Percentiles rank a stretch among this genome's conserved stretches.
These are phyloP conservation scores for Groenewaldozyma tartarivorans DNA, from an alignment of 805 yeast genomes.

Conservation along the genomic window DNA sequence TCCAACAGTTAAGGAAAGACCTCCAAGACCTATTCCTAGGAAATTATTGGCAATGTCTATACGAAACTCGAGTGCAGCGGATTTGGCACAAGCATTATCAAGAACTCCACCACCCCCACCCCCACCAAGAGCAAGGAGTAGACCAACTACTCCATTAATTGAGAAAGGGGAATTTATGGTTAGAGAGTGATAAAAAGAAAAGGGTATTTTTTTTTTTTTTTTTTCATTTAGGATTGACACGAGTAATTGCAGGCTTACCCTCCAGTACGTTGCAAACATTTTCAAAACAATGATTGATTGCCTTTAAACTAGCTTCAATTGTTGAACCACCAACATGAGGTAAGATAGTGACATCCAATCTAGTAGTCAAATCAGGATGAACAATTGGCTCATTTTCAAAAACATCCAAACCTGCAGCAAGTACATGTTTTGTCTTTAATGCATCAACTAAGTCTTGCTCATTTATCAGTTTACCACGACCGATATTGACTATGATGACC, in stretches of 20 bases:
- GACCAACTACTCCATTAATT: background rate
- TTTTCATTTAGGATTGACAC: slow-evolving; percentile 7
- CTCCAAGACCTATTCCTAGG: slow-evolving; percentile 8
- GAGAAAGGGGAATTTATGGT: background rate
- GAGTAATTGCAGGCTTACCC: slow-evolving; percentile 9
- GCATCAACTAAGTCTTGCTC: slow-evolving; percentile 58
- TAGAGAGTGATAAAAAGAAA: background rate
- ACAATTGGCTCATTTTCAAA: slow-evolving; percentile 54
- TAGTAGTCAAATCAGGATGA: slow-evolving; percentile 37
- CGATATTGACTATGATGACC: slow-evolving; percentile 60
- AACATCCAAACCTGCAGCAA: slow-evolving; percentile 67
- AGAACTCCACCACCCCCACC: slow-evolving; percentile 6
- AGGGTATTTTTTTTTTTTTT: background rate
- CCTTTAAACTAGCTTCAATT: slow-evolving; percentile 9
- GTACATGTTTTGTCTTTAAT: slow-evolving; percentile 47
- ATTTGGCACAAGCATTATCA: slow-evolving; percentile 4
- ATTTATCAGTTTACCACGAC: slow-evolving; percentile 62
- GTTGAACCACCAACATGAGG: slow-evolving; percentile 73
- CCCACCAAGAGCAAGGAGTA: slow-evolving; percentile 1
- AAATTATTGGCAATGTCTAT: slow-evolving; percentile 8
- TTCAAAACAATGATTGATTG: slow-evolving; percentile 44
- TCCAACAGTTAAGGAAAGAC: background rate
- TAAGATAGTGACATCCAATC: slow-evolving; percentile 55
- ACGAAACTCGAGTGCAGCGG: slow-evolving; percentile 5
- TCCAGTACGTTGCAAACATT: slow-evolving; percentile 32